Base-by-base conservation (phyloP, 768 basidiomycete genomes). In the Serpula lacrymans region DNA sequence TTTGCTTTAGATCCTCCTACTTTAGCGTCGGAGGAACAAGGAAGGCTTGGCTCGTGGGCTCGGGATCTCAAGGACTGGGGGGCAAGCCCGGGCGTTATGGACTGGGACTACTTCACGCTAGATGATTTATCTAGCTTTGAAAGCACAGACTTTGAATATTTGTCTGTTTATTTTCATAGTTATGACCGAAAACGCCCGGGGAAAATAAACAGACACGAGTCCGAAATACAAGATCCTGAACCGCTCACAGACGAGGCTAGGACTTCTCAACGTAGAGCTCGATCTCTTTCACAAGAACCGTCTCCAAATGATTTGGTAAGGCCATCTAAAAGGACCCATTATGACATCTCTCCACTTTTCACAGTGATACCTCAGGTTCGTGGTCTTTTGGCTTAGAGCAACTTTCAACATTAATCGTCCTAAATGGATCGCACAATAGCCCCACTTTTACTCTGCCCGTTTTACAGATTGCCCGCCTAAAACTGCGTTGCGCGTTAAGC, bases 281-380 rank as follows among this genome's bases (percentile, higher is more conserved):
- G n/a, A n/a, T n/a, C n/a, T n/a, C n/a, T n/a, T n/a, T n/a, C 31
- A 18, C n/a, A 8, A 33, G 6, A 8, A 33, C n/a, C 20, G 10
- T 12, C 20, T 29, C 39, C 13, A 16, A 23, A 35, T 13, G 41
- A 54, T 29, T 46, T 33, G n/a, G n/a, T n/a, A n/a, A n/a, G n/a
- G 22, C 52, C 55, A 10, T 24, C 34, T 2, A 72, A 70, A 50
- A 62, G 53, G 29, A 55, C 51, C 37, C 68, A 63, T 33, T 39
- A 71, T 10, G 63, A 69, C 39, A 29, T 42, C n/a, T 54, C 53
- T 3, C 56, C 65, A 2, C 54, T 77, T 23, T 51, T 64, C 39
- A 47, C 55, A 28, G 37, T 69, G 24, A 65, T 80, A 40, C 70
- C 75, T 13, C 71, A 71, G 62, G 78, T 78, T 37, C 28, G 66